These are phyloP conservation scores for Boehmeria nivea DNA, from an alignment of 306 rosid species.

Conservation along the genomic window DNA sequence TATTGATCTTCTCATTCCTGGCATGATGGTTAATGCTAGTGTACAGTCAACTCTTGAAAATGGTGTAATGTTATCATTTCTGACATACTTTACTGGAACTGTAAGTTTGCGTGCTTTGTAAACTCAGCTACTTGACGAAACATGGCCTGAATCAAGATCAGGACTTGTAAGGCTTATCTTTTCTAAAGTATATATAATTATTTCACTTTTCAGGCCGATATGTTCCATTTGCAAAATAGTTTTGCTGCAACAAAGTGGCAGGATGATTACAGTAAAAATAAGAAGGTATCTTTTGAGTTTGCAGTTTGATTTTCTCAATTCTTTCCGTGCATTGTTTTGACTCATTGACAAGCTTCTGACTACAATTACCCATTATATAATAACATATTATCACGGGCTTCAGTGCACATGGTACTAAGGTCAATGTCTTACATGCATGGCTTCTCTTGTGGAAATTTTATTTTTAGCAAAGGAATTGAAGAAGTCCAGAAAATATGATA, in stretches of 20 bases:
- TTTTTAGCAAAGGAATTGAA: no score
- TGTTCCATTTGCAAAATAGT: constrained; percentile 70
- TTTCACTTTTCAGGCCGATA: constrained; percentile 61
- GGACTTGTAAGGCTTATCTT: background rate
- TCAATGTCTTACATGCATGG: no score
- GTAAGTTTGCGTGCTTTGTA: constrained; percentile 44
- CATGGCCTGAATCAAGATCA: constrained; percentile 19
- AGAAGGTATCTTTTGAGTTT: constrained; percentile 48
- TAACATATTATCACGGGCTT: no score
- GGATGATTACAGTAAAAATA: constrained; percentile 55
- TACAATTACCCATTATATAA: background rate
- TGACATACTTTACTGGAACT: constrained; percentile 91
- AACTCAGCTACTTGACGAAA: constrained; percentile 1
- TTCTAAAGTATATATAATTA: background rate
- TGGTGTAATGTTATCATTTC: constrained; percentile 87
- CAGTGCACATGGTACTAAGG: no score
- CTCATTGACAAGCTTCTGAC: no score
- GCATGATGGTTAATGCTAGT: constrained; percentile 87
- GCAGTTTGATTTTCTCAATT: constrained; percentile 11
- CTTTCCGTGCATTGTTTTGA: constrained; percentile 13
- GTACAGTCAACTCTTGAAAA: constrained; percentile 79
- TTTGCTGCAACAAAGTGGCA: constrained; percentile 65
- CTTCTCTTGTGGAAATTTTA: no score
- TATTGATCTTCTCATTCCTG: constrained; percentile 86
- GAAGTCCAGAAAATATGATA: no score